Evolutionary conservation across 345 rosid species (phyloP).

Genomic region (Firmiana major): DNA sequence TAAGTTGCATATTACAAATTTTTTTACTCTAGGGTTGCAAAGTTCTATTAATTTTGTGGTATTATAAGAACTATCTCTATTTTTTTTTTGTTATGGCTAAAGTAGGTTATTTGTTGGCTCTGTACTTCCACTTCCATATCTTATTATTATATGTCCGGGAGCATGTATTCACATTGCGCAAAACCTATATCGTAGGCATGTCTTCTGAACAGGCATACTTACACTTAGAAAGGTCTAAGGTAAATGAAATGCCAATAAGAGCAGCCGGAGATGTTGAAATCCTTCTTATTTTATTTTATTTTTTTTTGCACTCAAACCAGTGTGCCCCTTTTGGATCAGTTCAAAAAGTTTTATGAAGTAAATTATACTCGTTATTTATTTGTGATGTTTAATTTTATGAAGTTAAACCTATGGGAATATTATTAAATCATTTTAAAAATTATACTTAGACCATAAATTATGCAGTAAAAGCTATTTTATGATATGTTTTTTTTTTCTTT

Average conservation of each 20-base stretch:
- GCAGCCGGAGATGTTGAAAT: neutral
- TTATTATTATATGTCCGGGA: neutral
- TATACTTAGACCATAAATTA: neutral
- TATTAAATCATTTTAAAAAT: neutral
- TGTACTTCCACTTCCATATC: neutral
- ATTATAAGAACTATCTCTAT: neutral
- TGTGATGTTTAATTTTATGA: neutral
- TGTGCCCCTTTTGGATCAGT: neutral
- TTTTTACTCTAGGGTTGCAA: neutral
- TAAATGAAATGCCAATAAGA: neutral
- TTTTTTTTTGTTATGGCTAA: neutral
- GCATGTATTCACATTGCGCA: neutral
- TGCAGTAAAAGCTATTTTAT: neutral
- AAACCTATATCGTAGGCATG: neutral
- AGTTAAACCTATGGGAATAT: neutral
- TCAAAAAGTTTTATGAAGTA: neutral
- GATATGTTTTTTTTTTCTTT: neutral
- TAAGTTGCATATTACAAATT: constrained; percentile 37
- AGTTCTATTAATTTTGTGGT: neutral
- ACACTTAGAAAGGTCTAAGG: neutral
- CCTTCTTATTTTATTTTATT: no score
- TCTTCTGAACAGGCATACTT: neutral
- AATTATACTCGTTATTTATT: neutral
- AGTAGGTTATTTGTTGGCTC: neutral
- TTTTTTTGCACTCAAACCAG: neutral